Evolutionary conservation across 345 rosid species (phyloP).

Genomic region (Psidium guajava): DNA sequence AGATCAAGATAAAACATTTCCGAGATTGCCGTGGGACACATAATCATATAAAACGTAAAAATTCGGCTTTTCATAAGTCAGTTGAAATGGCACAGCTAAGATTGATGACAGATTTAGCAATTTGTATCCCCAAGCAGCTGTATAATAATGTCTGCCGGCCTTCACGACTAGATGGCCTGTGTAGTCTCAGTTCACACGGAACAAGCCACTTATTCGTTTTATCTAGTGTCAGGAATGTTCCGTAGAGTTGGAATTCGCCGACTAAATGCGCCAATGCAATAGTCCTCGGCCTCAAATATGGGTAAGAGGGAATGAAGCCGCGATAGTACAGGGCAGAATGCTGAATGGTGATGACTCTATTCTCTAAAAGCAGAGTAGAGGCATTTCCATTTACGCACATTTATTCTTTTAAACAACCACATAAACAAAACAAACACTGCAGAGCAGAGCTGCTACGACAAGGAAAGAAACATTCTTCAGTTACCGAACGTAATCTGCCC

Average conservation of each 20-base stretch:
- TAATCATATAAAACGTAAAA: neutral
- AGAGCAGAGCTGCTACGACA: neutral
- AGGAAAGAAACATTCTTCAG: neutral
- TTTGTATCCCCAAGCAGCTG: neutral
- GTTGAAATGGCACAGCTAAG: neutral
- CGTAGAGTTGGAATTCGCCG: neutral
- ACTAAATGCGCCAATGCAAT: neutral
- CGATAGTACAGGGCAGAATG: neutral
- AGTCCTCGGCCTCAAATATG: neutral
- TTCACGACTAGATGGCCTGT: too few relatives aligned
- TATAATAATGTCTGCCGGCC: neutral
- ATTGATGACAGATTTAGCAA: neutral
- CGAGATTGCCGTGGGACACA: neutral
- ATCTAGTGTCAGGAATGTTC: neutral
- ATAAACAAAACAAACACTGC: neutral
- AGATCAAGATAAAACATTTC: neutral
- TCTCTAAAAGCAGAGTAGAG: neutral
- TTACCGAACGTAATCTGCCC: neutral
- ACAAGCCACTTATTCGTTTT: neutral
- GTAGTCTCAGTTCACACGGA: neutral
- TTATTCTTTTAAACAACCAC: neutral
- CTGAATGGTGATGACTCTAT: neutral
- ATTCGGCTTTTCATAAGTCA: neutral
- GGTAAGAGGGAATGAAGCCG: neutral
- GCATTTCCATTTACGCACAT: neutral